Evolutionary conservation across 202 grass and related monocot genomes (phyloP), one percentile per base, ranked within the genome.

Genomic region (Hordeum pubiflorum): DNA sequence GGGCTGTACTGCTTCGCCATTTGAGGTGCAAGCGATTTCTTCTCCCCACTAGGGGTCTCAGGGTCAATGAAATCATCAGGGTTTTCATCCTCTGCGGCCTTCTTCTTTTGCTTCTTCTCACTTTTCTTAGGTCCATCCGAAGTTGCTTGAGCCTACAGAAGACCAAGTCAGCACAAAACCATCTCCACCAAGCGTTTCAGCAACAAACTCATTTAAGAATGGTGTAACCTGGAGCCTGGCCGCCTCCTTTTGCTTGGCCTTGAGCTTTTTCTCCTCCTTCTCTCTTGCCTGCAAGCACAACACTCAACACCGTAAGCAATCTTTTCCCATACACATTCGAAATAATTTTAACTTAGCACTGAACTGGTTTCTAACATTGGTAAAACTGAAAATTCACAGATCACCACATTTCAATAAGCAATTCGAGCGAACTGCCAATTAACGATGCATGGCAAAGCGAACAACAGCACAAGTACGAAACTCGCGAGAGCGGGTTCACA

Each of bases 1-100:
- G 94, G 94, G 79, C 54, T 97, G 70, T 92, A 97, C 81, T 94
- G 87, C 40, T 94, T 97, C 20, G 94, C 94, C 94, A 94, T 91
- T 65, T 97, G 90, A 75, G 29, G 26, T 17, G 94, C 93, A 52
- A 97, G 92, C 15, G 68, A 72, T 80, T 97, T 97, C 82, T 97
- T 97, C 48, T 70, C 39, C 54, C 94, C 94, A 58, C 67, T 37
- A 17, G 77, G 74, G 41, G 96, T 99, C n/a, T 86, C 37, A 15
- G 89, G 92, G 67, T 95, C 92, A 22, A 93, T 36, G 75, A 93
- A 95, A 91, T 99, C 92, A 50, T 98, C 88, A 1, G 90, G 84
- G 58, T 99, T 93, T 31, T 99, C 92, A 81, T 95, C 96, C 80
- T 95, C 90, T 2, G 63, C 64, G 24, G 59, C 75, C 74, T 85